Evolutionary conservation across 2,329 filamentous ascomycete genomes (phyloP).

Genomic region (Gaeumannomyces tritici): DNA sequence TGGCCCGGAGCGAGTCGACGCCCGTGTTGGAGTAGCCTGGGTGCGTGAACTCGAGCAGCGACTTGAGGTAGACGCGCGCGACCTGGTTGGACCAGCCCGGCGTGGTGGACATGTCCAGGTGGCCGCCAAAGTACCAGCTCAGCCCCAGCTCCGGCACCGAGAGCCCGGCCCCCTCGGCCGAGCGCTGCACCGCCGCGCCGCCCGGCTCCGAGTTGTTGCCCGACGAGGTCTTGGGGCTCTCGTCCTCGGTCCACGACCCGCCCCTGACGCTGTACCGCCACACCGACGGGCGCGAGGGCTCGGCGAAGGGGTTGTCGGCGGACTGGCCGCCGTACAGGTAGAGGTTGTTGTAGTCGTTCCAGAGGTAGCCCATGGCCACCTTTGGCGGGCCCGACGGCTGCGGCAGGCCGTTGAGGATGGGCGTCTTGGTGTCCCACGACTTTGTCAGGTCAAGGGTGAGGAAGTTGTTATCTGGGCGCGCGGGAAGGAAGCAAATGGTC

Average conservation of each 20-base stretch:
- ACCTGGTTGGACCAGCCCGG: slow-evolving; percentile 53
- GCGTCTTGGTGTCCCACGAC: slow-evolving; percentile 59
- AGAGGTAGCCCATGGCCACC: slow-evolving; percentile 65
- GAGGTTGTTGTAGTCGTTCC: slow-evolving; percentile 60
- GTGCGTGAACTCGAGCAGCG: slow-evolving; percentile 66
- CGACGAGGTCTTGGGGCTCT: slow-evolving; percentile 48
- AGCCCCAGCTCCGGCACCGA: slow-evolving; percentile 60
- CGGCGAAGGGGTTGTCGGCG: slow-evolving; percentile 48
- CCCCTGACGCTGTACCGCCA: slow-evolving; percentile 61
- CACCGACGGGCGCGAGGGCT: slow-evolving; percentile 50
- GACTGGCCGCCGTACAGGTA: slow-evolving; percentile 70
- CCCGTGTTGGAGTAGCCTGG: slow-evolving; percentile 58
- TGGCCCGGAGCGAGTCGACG: slow-evolving; percentile 38
- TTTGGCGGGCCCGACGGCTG: slow-evolving; percentile 58
- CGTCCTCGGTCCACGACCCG: slow-evolving; percentile 52
- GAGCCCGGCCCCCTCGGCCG: slow-evolving; percentile 64
- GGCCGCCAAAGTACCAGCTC: slow-evolving; percentile 73
- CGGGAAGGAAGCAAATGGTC: not conserved
- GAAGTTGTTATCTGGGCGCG: slow-evolving; percentile 63
- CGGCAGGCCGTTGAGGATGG: slow-evolving; percentile 50
- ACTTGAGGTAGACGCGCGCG: slow-evolving; percentile 60
- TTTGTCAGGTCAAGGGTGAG: slow-evolving; percentile 61
- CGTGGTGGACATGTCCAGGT: slow-evolving; percentile 51
- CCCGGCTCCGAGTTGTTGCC: slow-evolving; percentile 52
- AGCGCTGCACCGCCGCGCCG: slow-evolving; percentile 50